Evolutionary conservation across 345 rosid genomes (phyloP).

Genomic region (Salix brachista): DNA sequence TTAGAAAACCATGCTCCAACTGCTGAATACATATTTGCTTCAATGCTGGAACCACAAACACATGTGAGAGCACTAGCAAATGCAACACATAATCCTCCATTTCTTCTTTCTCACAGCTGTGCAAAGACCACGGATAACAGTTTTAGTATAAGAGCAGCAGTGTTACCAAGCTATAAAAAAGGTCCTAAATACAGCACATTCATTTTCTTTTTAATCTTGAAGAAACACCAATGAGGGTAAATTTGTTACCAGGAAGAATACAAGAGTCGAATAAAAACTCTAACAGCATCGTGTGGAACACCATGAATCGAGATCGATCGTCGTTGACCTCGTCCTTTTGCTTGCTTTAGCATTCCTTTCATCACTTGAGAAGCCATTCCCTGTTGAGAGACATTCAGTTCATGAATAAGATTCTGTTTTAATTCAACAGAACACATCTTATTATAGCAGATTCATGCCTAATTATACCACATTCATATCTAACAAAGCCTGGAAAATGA

Average conservation of each 20-base stretch:
- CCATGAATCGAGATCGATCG: conserved; percentile 58
- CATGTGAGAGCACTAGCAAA: conserved; percentile 75
- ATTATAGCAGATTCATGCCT: neutral
- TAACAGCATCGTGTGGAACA: conserved; percentile 66
- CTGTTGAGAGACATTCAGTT: conserved; percentile 30
- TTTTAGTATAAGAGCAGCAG: conserved; percentile 10
- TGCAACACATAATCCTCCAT: conserved; percentile 57
- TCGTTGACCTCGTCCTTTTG: conserved; percentile 42
- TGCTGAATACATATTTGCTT: conserved; percentile 59
- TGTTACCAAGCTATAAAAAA: too few relatives aligned
- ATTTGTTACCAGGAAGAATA: conserved; percentile 70
- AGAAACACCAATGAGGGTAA: neutral
- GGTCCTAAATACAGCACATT: too few relatives aligned
- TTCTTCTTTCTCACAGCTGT: conserved; percentile 68
- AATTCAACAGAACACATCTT: neutral
- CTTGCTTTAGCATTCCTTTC: conserved; percentile 66
- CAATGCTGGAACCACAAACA: conserved; percentile 57
- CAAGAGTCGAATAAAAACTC: conserved; percentile 67
- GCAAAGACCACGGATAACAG: conserved; percentile 7
- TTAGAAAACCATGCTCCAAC: conserved; percentile 63
- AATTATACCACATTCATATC: neutral
- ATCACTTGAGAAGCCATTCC: conserved; percentile 77
- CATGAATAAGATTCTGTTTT: neutral
- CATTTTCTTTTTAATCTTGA: neutral
- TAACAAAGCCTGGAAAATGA: too few relatives aligned